These are phyloP conservation scores for Esteya vermicola DNA, from an alignment of 2,329 filamentous ascomycete species.

Conservation along the genomic window DNA sequence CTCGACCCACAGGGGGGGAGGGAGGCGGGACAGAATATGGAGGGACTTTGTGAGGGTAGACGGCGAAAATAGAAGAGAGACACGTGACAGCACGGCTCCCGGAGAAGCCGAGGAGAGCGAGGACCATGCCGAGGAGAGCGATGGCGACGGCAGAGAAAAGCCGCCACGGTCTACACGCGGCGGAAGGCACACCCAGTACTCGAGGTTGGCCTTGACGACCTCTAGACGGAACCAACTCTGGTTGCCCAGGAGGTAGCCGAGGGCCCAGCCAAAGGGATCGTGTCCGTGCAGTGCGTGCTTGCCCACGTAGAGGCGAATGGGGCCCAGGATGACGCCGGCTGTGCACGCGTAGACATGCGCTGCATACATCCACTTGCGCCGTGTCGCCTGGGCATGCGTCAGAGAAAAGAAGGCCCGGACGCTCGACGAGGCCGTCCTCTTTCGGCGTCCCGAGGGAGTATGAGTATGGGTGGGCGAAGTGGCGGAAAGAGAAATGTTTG, in stretches of 20 bases:
- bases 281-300: slow-evolving; percentile 50
- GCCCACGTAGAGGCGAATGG: slow-evolving; percentile 56
- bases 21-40: too few relatives aligned
- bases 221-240: slow-evolving; percentile 56
- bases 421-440: slow-evolving; percentile 48
- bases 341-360: slow-evolving; percentile 61
- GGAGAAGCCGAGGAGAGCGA: too few relatives aligned
- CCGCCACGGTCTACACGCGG: slow-evolving; percentile 11
- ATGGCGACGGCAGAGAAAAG: not conserved
- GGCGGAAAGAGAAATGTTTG: not conserved
- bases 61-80: too few relatives aligned
- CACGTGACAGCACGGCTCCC: too few relatives aligned
- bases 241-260: slow-evolving; percentile 80
- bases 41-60: too few relatives aligned
- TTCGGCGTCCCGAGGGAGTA: slow-evolving; percentile 51
- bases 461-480: slow-evolving; percentile 18
- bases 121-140: slow-evolving; percentile 6
- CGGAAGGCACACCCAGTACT: slow-evolving; percentile 64
- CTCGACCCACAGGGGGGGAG: slow-evolving; percentile 35
- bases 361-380: slow-evolving; percentile 76
- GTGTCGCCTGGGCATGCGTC: slow-evolving; percentile 60
- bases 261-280: slow-evolving; percentile 85
- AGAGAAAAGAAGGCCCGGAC: slow-evolving; percentile 65
- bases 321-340: slow-evolving; percentile 49
- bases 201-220: slow-evolving; percentile 53